Evolutionary conservation across 2,329 filamentous ascomycete species (phyloP).

Genomic region (Iodosphaeria phyllophila): DNA sequence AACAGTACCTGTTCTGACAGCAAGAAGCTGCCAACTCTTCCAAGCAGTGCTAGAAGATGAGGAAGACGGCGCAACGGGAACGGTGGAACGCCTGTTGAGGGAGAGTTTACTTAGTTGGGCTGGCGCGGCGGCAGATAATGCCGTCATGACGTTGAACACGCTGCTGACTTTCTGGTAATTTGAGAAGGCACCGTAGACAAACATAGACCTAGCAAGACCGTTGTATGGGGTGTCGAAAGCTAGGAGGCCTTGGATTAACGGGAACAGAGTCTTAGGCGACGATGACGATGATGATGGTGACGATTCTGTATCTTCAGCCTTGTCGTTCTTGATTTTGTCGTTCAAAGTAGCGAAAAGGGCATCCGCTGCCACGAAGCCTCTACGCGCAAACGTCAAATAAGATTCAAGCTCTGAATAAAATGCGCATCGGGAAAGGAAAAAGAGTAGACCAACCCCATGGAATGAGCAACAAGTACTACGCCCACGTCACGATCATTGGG

Average conservation of each 20-base stretch:
- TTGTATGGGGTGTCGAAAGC: conserved; percentile 78
- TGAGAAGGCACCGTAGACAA: conserved; percentile 39
- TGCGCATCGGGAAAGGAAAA: too few relatives aligned
- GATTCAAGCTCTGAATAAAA: too few relatives aligned
- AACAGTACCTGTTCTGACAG: conserved; percentile 65
- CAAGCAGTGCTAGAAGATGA: conserved; percentile 20
- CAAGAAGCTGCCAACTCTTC: conserved; percentile 42
- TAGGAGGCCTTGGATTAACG: conserved; percentile 61
- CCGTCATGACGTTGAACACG: conserved; percentile 38
- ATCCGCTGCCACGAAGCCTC: conserved; percentile 70
- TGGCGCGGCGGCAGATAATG: conserved; percentile 28
- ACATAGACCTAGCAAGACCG: conserved; percentile 40
- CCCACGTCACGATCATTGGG: conserved; percentile 66
- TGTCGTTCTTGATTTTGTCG: conserved; percentile 31
- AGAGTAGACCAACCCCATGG: conserved; percentile 40
- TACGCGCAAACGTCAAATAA: too few relatives aligned
- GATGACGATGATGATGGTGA: too few relatives aligned
- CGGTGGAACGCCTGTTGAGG: conserved; percentile 7
- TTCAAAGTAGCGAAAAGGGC: conserved; percentile 54
- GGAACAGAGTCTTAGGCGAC: too few relatives aligned
- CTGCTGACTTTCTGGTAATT: conserved; percentile 37
- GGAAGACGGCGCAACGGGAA: conserved; percentile 4
- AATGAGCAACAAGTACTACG: conserved; percentile 66
- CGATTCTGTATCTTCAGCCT: conserved; percentile 17
- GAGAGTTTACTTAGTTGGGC: conserved; percentile 21